Conservation (phyloP, 352 stramenopile genomes). For the Phytophthora sansomeana region DNA sequence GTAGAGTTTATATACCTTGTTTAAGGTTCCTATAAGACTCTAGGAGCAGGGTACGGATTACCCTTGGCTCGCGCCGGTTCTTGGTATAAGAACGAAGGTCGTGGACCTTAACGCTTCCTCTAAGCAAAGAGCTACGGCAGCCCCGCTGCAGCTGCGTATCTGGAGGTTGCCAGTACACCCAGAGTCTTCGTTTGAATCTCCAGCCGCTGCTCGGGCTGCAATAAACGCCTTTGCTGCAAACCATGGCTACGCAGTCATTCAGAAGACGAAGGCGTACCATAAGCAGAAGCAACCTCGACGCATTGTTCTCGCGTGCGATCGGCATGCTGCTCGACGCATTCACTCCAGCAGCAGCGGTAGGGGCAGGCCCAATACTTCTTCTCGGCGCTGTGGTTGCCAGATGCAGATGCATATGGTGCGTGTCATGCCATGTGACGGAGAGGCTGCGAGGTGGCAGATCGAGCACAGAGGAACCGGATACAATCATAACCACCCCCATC, state of each 20-base stretch:
- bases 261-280: background rate
- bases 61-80: too few species aligned
- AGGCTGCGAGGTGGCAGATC: background rate
- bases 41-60: too few species aligned
- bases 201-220: background rate
- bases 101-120: too few species aligned
- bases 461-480: too few species aligned
- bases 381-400: background rate
- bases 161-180: too few species aligned
- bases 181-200: conserved; percentile 1
- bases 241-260: background rate
- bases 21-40: too few species aligned
- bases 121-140: too few species aligned
- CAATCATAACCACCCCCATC: too few species aligned
- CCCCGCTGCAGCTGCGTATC: too few species aligned
- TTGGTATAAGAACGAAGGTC: too few species aligned
- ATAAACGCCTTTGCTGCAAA: background rate
- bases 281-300: background rate
- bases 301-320: background rate
- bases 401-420: background rate
- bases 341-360: background rate
- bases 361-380: background rate
- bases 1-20: too few species aligned
- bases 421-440: background rate
- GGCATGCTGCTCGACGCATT: too few species aligned